Base-by-base conservation (phyloP, 2,329 filamentous ascomycete species). In the Sclerotinia glacialis region DNA sequence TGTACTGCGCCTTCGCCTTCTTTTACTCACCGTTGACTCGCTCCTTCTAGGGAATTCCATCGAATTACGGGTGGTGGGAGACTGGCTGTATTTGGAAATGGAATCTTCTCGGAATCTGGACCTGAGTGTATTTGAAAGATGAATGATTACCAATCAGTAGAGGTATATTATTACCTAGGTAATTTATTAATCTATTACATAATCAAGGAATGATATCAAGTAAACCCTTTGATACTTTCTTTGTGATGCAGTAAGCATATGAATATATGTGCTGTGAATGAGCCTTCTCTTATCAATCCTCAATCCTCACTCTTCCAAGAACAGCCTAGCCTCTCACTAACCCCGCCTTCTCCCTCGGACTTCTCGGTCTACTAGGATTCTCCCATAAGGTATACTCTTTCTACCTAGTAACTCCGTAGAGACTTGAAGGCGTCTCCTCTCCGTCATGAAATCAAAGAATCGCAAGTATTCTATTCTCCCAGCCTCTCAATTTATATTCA, bases 1-100 rank as follows among this genome's bases (percentile, higher is more conserved):
- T n/a, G 12, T 28, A 21, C 62, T 64, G 62, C 62, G 62, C 62
- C 62, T 59, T 65, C 62, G 62, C 62, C 62, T 59, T 65, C 42
- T 34, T 34, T 61, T 21, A 21, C 62, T 42, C 49, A 55, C 49
- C 61, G 23, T 55, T 49, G 12, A 37, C 44, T 60, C 28, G 44
- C 31, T 60, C 44, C 44, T 60, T 60, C 58, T 47, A 60, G 56
- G 42, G 4, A 47, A 47, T 60, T 60, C 42, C 5, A 60, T 37
- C 18, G 5, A 21, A 23, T 46, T 46, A 23, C 16, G 18, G 11
- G 31, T 34, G 34, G 37, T 23, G 18, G 54, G 26, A 26, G 37
- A 37, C 9, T n/a, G 21, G 52, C 52, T 34, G 52, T 14, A n/a
- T 11, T n/a, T 28, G 50, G 28, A 21, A 21, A 28, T 44, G 54